Conservation (phyloP, 2,329 filamentous ascomycete genomes). For the Arthrobotrys musiformis region DNA sequence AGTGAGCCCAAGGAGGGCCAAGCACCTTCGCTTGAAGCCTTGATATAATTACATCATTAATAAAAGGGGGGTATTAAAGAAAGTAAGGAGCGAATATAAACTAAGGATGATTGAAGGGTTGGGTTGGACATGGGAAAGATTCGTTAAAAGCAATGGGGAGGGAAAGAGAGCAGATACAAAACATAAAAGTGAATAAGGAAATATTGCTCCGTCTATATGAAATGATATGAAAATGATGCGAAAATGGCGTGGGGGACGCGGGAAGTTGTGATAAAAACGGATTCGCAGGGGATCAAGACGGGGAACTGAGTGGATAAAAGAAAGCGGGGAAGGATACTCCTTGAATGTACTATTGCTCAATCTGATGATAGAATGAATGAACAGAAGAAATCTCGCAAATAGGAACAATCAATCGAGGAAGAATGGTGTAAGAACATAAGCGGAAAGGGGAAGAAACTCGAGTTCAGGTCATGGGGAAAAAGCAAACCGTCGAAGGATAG, state of each 20-base stretch:
- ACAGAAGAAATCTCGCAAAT: constrained; percentile 24
- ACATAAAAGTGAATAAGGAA: not conserved
- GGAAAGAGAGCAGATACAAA: not conserved
- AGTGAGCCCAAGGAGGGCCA: not conserved
- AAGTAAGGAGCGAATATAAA: constrained; percentile 15
- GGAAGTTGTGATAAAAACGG: not conserved
- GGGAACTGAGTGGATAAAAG: constrained; percentile 16
- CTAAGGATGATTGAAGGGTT: not conserved
- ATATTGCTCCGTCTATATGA: constrained; percentile 47
- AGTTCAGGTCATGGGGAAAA: constrained; percentile 22
- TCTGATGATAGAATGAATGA: constrained; percentile 9
- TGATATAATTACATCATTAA: constrained; percentile 43
- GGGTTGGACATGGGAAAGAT: not conserved
- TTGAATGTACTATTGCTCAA: constrained; percentile 45
- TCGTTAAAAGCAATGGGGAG: constrained; percentile 15
- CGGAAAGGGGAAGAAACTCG: not conserved
- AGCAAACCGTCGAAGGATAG: constrained; percentile 34
- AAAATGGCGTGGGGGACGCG: no score
- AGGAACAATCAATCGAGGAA: constrained; percentile 19
- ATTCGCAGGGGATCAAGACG: constrained; percentile 32
- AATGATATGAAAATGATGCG: constrained; percentile 14
- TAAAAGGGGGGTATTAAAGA: constrained; percentile 42
- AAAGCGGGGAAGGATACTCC: not conserved
- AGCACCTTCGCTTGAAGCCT: constrained; percentile 9
- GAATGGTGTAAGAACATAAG: not conserved